phyloP scores from a whole-genome alignment of 257 asterid species.

The Solanum bukasovii region DNA sequence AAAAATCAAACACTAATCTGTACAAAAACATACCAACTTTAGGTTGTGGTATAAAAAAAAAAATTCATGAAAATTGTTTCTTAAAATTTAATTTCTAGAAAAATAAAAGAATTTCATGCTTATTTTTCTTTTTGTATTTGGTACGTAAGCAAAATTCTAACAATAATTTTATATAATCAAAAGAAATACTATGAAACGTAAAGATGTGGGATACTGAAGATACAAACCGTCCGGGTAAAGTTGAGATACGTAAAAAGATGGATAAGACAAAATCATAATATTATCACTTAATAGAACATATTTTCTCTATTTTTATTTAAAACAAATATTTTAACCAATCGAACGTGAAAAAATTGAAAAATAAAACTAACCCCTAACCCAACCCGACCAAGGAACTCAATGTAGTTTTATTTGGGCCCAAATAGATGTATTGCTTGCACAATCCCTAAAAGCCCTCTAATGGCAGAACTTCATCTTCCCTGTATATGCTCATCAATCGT shows the following conservation, averaged over 20 bases:
- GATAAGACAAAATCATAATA: neutral
- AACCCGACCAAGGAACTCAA: neutral
- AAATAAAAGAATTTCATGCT: too few species aligned
- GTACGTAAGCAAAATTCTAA: fast-evolving
- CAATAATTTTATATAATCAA: too few species aligned
- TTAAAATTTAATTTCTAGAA: neutral
- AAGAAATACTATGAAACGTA: too few species aligned
- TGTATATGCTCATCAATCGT: neutral
- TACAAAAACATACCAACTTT: too few species aligned
- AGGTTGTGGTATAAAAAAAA: too few species aligned
- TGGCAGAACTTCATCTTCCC: neutral
- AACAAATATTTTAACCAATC: too few species aligned
- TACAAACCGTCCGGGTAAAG: neutral
- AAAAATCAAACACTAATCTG: neutral
- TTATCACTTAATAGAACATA: neutral
- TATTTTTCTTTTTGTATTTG: too few species aligned
- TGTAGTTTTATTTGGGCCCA: neutral
- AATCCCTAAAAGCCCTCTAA: neutral
- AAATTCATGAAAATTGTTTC: too few species aligned
- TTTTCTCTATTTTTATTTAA: neutral
- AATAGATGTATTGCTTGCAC: neutral
- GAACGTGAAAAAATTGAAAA: neutral
- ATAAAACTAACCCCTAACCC: neutral
- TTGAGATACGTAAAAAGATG: neutral
- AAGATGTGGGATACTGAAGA: neutral